A percentile compares a stretch with the other conserved stretches of the same genome.
Evolutionary conservation across 768 basidiomycete species (phyloP).

Genomic region (Postia placenta): DNA sequence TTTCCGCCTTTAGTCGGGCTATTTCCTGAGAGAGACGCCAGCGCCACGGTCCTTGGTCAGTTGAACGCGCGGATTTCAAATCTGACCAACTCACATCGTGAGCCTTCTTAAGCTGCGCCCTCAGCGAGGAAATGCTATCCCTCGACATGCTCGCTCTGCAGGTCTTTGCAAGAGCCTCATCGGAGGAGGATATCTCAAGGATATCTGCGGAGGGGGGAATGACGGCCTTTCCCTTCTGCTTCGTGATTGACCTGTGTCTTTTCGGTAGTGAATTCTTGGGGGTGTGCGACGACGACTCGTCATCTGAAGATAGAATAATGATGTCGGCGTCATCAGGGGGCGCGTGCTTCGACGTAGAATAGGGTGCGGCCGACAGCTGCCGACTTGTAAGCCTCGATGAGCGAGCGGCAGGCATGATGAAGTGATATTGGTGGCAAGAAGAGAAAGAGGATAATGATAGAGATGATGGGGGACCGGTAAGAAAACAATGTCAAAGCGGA

Average conservation of each 20-base stretch:
- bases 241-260: slow-evolving; percentile 3
- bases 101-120: slow-evolving; percentile 10
- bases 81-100: slow-evolving; percentile 7
- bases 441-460: neutral
- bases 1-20: slow-evolving; percentile 2
- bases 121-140: neutral
- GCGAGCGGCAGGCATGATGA: slow-evolving; percentile 15
- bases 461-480: neutral
- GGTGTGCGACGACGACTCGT: slow-evolving; percentile 4
- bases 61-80: neutral
- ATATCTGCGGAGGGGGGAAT: slow-evolving; percentile 11
- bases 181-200: slow-evolving; percentile 22
- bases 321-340: slow-evolving; percentile 3
- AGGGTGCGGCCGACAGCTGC: slow-evolving; percentile 5
- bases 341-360: slow-evolving; percentile 1
- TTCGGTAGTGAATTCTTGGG: neutral
- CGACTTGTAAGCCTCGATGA: slow-evolving; percentile 11
- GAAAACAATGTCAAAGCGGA: too few species aligned
- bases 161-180: slow-evolving; percentile 8
- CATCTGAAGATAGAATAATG: slow-evolving; percentile 19
- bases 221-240: slow-evolving; percentile 10
- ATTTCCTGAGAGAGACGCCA: slow-evolving; percentile 6
- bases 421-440: neutral
- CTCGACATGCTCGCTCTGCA: slow-evolving; percentile 4
- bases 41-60: neutral